Base-by-base conservation (phyloP, 176 grass and related monocot species). In the Rhynchospora pubera region DNA sequence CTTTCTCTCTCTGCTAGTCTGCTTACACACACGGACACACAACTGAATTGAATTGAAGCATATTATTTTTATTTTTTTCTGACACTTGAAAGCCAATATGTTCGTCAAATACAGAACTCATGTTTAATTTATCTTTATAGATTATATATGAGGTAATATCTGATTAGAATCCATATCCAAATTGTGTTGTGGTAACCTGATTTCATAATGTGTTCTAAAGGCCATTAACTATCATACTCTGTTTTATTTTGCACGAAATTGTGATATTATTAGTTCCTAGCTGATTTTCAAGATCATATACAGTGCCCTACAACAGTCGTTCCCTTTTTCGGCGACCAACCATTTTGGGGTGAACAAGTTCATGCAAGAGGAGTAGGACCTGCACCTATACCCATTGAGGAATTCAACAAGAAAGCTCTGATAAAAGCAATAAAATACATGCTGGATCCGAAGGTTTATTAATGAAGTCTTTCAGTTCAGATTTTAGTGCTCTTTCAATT, bases 291-390 rank as follows among this genome's bases (percentile, higher is more conserved):
- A 16, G 1, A 53, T 83, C n/a, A 77, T 85, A 66, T 89, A 65
- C 78, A 98, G 96, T 98, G 96, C 70, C 96, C 96, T 64, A 98
- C 96, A 84, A 93, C 96, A 61, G 91, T 98, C 65, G 90, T 98
- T 57, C 92, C 96, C 23, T 98, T 98, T 86, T 94, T 98, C 83
- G 96, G 96, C 55, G 95, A 98, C 52, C 92, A 98, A 88, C 89
- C 89, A 68, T 98, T 98, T 65, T 98, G 96, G 96, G 96, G 95
- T 12, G 96, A 94, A 13, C 84, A 78, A 53, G 96, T 98, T 57
- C 89, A 94, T 87, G 86, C 45, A 76, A 90, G 96, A 73, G 92
- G 92, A 43, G 58, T 94, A 59, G 96, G 96, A 69, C 92, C 96
- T 79, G 16, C 58, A 34, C 96, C 92, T 83, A 93, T 98, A 78